A percentile compares a stretch with the other conserved stretches of the same genome.
Conservation (phyloP, 2,329 filamentous ascomycete species). For the Penicillium sp. region DNA sequence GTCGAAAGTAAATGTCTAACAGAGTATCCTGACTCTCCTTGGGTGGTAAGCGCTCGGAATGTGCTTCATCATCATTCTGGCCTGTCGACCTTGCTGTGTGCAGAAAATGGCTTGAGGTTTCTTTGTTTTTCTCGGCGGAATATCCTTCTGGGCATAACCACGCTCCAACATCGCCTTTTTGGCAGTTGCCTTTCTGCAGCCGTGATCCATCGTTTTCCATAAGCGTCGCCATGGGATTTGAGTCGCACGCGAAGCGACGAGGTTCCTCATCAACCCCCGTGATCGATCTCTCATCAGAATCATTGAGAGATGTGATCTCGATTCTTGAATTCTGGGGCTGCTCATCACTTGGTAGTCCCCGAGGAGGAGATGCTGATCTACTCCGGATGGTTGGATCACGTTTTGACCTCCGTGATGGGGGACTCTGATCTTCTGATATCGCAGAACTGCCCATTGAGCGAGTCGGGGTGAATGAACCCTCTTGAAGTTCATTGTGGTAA, state of each 20-base stretch:
- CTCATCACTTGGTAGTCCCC: background rate
- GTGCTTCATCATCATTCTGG: background rate
- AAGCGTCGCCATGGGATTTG: slow-evolving; percentile 20
- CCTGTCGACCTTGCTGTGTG: background rate
- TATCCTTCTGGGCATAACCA: slow-evolving; percentile 12
- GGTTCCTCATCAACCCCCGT: background rate
- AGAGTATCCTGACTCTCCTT: slow-evolving; percentile 24
- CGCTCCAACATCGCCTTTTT: slow-evolving; percentile 16
- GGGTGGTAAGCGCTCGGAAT: slow-evolving; percentile 8
- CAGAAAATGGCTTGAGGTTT: background rate
- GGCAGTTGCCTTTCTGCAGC: slow-evolving; percentile 9
- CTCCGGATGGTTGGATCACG: background rate
- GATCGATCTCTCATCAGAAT: background rate
- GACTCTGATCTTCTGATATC: background rate
- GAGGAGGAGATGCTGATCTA: slow-evolving; percentile 7
- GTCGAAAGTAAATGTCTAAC: slow-evolving; percentile 33
- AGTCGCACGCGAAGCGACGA: slow-evolving; percentile 20
- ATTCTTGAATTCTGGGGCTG: background rate
- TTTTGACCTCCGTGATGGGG: background rate
- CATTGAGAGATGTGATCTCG: background rate
- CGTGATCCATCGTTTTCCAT: slow-evolving; percentile 12
- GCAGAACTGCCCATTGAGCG: background rate
- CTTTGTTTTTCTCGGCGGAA: background rate
- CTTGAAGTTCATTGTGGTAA: background rate
- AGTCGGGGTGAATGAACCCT: too few relatives aligned